Evolutionary conservation across 2,329 filamentous ascomycete genomes (phyloP).

Genomic region (Trichophyton rubrum): DNA sequence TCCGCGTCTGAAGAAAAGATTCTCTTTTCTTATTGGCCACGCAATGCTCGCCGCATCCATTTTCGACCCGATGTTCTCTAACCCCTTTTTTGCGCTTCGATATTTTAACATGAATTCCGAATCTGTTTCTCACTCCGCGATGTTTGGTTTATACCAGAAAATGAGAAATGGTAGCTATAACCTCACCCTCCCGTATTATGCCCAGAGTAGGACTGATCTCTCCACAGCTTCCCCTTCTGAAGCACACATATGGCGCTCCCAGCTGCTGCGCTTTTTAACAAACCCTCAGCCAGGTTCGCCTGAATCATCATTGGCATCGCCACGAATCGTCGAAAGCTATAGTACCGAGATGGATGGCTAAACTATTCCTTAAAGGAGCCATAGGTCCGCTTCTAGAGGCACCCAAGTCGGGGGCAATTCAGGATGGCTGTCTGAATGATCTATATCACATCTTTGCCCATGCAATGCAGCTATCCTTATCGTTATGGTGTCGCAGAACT

Average conservation of each 20-base stretch:
- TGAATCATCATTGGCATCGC: background rate
- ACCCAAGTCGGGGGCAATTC: background rate
- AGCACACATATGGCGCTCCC: conserved; percentile 16
- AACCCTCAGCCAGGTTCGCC: background rate
- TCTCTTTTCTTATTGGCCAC: background rate
- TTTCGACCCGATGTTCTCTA: background rate
- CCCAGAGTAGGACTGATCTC: background rate
- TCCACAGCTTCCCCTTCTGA: conserved; percentile 9
- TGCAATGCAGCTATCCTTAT: conserved; percentile 3
- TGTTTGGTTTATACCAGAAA: background rate
- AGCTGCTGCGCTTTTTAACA: conserved; percentile 13
- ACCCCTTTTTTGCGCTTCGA: background rate
- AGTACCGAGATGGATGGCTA: background rate
- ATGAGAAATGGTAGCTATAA: background rate
- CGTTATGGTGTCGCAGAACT: conserved; percentile 15
- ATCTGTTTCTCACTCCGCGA: background rate
- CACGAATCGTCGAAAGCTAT: background rate
- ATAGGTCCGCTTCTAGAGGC: background rate
- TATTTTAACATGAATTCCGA: background rate
- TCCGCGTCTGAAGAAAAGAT: background rate
- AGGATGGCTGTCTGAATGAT: background rate
- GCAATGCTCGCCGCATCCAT: background rate
- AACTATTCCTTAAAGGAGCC: background rate
- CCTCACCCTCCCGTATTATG: background rate
- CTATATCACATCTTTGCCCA: background rate